Conservation (phyloP, 164 flowering plant genomes). For the Saururus chinensis region DNA sequence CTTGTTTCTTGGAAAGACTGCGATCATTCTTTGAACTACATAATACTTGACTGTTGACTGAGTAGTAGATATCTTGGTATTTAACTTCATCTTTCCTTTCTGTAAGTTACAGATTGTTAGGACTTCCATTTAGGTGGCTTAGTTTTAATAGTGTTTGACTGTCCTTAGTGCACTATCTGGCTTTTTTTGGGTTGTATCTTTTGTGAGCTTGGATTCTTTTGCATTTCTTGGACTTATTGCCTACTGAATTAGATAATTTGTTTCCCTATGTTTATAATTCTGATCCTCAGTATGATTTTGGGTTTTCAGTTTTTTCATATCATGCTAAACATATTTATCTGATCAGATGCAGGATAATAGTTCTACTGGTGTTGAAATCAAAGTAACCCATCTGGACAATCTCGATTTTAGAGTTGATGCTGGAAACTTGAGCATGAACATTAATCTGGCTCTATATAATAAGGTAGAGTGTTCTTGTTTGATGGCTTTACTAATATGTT, state of each 20-base stretch:
- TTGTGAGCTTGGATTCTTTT: background rate
- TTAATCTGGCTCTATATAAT: conserved; percentile 49
- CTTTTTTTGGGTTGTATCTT: background rate
- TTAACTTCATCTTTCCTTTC: background rate
- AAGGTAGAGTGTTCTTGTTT: conserved; percentile 35
- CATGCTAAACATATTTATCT: background rate
- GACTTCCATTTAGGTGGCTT: background rate
- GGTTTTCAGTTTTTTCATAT: too few relatives aligned
- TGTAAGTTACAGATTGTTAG: background rate
- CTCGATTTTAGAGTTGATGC: conserved; percentile 59
- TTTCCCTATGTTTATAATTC: background rate
- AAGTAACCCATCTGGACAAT: conserved; percentile 32
- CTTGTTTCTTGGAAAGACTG: too few relatives aligned
- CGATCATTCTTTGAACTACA: too few relatives aligned
- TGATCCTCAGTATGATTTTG: background rate
- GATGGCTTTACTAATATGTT: too few relatives aligned
- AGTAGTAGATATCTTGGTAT: background rate
- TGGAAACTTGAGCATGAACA: conserved; percentile 43
- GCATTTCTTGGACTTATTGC: background rate
- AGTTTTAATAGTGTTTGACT: background rate
- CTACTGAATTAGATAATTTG: too few relatives aligned
- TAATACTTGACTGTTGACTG: too few relatives aligned
- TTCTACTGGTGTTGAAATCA: conserved; percentile 30
- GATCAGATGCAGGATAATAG: conserved; percentile 39
- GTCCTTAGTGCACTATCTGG: background rate